phyloP scores from a whole-genome alignment of 352 stramenopile species.

The Bremia lactucae region DNA sequence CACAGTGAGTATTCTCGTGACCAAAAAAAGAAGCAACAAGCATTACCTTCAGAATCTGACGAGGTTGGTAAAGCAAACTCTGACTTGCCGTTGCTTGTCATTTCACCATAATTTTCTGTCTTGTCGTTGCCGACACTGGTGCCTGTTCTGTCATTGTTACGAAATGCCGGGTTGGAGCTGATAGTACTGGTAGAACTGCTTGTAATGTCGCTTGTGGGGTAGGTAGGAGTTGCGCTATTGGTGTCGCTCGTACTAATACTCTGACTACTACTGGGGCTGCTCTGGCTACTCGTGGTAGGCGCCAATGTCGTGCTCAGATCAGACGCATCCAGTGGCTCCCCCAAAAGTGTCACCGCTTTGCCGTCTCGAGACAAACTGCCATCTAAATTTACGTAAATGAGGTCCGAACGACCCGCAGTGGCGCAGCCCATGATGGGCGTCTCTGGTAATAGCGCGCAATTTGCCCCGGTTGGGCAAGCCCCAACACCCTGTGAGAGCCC shows the following conservation, averaged over 20 bases:
- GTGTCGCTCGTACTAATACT: slow-evolving; percentile 4
- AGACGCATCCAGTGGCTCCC: slow-evolving; percentile 1
- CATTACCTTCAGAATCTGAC: slow-evolving; percentile 10
- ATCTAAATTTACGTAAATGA: slow-evolving; percentile 66
- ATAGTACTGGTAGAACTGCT: slow-evolving; percentile 1
- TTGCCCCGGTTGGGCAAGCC: slow-evolving; percentile 36
- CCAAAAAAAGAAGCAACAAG: slow-evolving; percentile 1
- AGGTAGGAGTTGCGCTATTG: neutral
- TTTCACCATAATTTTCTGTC: neutral
- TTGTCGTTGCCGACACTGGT: slow-evolving; percentile 4
- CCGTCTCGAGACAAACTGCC: slow-evolving; percentile 45
- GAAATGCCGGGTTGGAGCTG: no score
- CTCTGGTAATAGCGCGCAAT: slow-evolving; percentile 49
- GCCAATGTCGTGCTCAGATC: slow-evolving; percentile 2
- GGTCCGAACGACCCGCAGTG: slow-evolving; percentile 27
- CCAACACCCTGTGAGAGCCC: slow-evolving; percentile 40
- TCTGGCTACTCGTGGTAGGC: slow-evolving; percentile 1
- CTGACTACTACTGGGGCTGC: slow-evolving; percentile 5
- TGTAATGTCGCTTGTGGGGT: neutral
- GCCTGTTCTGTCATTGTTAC: slow-evolving; percentile 11
- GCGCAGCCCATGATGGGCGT: slow-evolving; percentile 65
- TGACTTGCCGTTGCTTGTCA: neutral
- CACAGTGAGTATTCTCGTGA: no score
- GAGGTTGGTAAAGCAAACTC: neutral
- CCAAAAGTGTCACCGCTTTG: slow-evolving; percentile 16